Conservation (phyloP, 148 eudicot species). For the Vaccinium darrowii region DNA sequence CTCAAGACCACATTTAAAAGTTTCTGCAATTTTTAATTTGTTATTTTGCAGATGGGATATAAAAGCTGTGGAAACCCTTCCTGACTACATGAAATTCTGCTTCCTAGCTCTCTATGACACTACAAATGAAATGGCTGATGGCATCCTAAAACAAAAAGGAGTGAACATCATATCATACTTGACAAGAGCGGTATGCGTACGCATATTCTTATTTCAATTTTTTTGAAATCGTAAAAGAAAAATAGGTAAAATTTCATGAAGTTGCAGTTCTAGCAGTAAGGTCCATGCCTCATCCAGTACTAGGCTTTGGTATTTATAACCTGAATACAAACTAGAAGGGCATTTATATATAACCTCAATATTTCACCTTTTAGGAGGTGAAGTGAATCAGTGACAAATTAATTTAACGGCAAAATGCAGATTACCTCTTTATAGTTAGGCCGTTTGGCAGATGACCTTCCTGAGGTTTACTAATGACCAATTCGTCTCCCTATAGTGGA, state of each 20-base stretch:
- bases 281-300: neutral
- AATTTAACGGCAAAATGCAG: too few species aligned
- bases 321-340: neutral
- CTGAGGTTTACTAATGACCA: too few species aligned
- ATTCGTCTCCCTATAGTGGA: too few species aligned
- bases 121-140: conserved; percentile 28
- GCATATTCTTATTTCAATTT: neutral
- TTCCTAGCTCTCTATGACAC: conserved; percentile 29
- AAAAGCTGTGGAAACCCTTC: conserved; percentile 8
- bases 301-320: neutral
- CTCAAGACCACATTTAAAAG: too few species aligned
- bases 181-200: conserved; percentile 8
- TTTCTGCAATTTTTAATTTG: neutral
- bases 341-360: too few species aligned
- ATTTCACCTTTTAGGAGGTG: too few species aligned
- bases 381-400: too few species aligned
- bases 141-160: conserved; percentile 20
- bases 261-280: neutral
- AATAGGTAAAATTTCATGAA: neutral
- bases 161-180: conserved; percentile 18
- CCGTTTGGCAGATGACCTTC: too few species aligned
- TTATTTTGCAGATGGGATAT: conserved; percentile 23
- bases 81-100: conserved; percentile 31
- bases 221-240: neutral
- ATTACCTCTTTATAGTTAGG: too few species aligned